These are phyloP conservation scores for Claviceps sp. DNA, from an alignment of 2,329 filamentous ascomycete genomes.

Conservation along the genomic window DNA sequence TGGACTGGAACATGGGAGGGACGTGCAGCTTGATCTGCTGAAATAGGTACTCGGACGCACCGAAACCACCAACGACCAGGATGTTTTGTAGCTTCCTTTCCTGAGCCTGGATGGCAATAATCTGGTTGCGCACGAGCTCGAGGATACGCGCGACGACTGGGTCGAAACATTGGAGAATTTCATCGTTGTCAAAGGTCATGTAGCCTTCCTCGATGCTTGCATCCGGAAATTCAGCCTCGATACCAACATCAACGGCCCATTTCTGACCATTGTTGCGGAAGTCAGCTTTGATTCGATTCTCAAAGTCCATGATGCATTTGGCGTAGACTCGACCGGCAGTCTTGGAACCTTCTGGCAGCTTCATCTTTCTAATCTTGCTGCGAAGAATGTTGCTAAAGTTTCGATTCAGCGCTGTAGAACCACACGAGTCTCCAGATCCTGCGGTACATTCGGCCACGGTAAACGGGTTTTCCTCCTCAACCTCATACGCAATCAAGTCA, in stretches of 20 bases:
- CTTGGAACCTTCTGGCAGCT: slow-evolving; percentile 89
- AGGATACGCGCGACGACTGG: slow-evolving; percentile 94
- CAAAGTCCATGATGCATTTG: slow-evolving; percentile 99
- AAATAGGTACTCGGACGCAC: slow-evolving; percentile 96
- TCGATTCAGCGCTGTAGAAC: slow-evolving; percentile 92
- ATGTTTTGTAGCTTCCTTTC: slow-evolving; percentile 92
- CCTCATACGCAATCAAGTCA: slow-evolving; percentile 96
- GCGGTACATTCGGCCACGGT: slow-evolving; percentile 95
- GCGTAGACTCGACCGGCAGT: slow-evolving; percentile 97
- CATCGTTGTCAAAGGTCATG: slow-evolving; percentile 99
- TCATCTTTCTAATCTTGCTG: slow-evolving; percentile 98
- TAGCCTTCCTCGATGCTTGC: slow-evolving; percentile 97
- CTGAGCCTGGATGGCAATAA: slow-evolving; percentile 96
- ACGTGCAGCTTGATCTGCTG: slow-evolving; percentile 99
- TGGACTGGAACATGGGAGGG: slow-evolving; percentile 93
- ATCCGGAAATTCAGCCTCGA: slow-evolving; percentile 95
- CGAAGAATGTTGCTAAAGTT: slow-evolving; percentile 98
- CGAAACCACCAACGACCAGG: slow-evolving; percentile 92
- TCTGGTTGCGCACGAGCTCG: slow-evolving; percentile 92
- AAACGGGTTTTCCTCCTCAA: slow-evolving; percentile 94
- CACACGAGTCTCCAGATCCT: slow-evolving; percentile 92
- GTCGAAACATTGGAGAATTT: slow-evolving; percentile 97
- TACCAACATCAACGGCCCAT: slow-evolving; percentile 97
- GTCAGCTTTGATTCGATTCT: slow-evolving; percentile 98
- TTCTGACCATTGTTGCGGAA: slow-evolving; percentile 99